Conservation (phyloP, 1,139 yeast species). For the Suhomyces wounanorum region DNA sequence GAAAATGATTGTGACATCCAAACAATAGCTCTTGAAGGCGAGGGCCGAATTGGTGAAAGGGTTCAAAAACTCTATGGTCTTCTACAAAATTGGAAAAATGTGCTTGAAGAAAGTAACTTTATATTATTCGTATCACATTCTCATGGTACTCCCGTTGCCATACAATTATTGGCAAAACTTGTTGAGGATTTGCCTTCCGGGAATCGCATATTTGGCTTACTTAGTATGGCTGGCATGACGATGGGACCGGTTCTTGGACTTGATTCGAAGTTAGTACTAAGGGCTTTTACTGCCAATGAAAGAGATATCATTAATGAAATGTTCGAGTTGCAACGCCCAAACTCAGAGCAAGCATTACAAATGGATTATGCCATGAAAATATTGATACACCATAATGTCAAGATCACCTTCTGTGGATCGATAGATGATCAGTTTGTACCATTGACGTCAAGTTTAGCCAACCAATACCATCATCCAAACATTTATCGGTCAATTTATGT, state of each 20-base stretch:
- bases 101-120: conserved; percentile 42
- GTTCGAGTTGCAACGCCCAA: conserved; percentile 47
- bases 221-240: conserved; percentile 49
- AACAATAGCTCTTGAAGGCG: conserved; percentile 54
- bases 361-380: conserved; percentile 34
- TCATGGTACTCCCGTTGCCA: conserved; percentile 48
- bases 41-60: conserved; percentile 48
- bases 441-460: conserved; percentile 45
- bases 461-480: conserved; percentile 53
- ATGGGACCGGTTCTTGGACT: conserved; percentile 48
- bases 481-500: conserved; percentile 46
- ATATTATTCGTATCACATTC: conserved; percentile 48
- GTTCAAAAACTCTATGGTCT: conserved; percentile 36
- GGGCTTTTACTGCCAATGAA: conserved; percentile 49
- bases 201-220: conserved; percentile 34
- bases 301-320: conserved; percentile 52
- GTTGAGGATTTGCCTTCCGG: conserved; percentile 19
- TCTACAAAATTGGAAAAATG: conserved; percentile 45
- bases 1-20: conserved; percentile 35
- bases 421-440: conserved; percentile 49
- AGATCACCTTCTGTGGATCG: conserved; percentile 52
- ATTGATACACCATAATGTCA: conserved; percentile 45
- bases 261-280: conserved; percentile 47
- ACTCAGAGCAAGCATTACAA: conserved; percentile 32
- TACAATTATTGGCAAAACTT: conserved; percentile 42